phyloP scores from a whole-genome alignment of 2,329 filamentous ascomycete species.

The Claviceps humidiphila region DNA sequence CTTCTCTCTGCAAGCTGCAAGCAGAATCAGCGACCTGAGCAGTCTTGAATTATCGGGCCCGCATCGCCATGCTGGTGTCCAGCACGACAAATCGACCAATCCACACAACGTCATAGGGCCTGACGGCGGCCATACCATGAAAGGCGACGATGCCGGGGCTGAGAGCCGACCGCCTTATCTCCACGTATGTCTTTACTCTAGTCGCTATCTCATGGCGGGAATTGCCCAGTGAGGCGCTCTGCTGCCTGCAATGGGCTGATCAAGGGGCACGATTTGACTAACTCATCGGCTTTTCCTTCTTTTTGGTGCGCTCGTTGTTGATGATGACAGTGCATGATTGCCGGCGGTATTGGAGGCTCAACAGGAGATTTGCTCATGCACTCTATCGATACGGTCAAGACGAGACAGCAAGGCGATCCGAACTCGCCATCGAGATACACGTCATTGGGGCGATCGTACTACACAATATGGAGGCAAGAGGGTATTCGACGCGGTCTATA shows the following conservation, averaged over 20 bases:
- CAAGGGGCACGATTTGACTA: neutral
- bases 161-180: conserved; percentile 31
- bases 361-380: conserved; percentile 98
- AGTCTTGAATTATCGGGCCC: conserved; percentile 1
- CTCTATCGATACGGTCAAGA: conserved; percentile 96
- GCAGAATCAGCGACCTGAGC: conserved; percentile 3
- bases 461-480: conserved; percentile 87
- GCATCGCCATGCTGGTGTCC: conserved; percentile 21
- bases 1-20: neutral
- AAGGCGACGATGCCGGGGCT: conserved; percentile 24
- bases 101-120: conserved; percentile 13
- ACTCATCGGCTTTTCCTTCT: neutral
- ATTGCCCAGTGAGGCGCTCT: neutral
- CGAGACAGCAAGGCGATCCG: conserved; percentile 90
- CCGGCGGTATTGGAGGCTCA: conserved; percentile 81
- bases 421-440: conserved; percentile 87
- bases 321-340: conserved; percentile 67
- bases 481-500: conserved; percentile 78
- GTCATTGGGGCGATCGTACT: conserved; percentile 79
- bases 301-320: conserved; percentile 1
- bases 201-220: neutral
- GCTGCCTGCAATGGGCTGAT: neutral
- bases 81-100: conserved; percentile 13
- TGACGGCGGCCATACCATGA: conserved; percentile 20
- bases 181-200: conserved; percentile 22